Evolutionary conservation across 192 early-diverging fungal genomes (phyloP).

Genomic region (Gigaspora rosea): DNA sequence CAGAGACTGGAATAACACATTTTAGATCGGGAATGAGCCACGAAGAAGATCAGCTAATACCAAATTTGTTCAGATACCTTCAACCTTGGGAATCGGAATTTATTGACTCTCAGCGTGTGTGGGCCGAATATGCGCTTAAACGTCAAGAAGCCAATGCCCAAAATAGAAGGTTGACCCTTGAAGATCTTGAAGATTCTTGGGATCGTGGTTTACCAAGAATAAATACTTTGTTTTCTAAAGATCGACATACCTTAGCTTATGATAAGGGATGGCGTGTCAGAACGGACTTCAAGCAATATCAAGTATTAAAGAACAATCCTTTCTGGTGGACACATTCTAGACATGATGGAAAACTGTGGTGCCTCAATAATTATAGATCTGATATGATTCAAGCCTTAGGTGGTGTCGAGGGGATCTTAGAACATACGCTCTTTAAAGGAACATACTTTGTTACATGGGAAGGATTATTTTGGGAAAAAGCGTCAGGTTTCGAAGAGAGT

Average conservation of each 20-base stretch:
- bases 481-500: slow-evolving; percentile 72
- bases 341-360: slow-evolving; percentile 91
- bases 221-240: slow-evolving; percentile 98
- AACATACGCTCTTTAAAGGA: slow-evolving; percentile 98
- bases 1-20: slow-evolving; percentile 94
- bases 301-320: slow-evolving; percentile 91
- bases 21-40: slow-evolving; percentile 99
- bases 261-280: slow-evolving; percentile 99
- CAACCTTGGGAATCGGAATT: slow-evolving; percentile 99
- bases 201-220: slow-evolving; percentile 98
- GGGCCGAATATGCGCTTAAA: slow-evolving; percentile 98
- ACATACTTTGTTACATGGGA: slow-evolving; percentile 99
- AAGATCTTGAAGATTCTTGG: slow-evolving; percentile 98
- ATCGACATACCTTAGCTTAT: slow-evolving; percentile 97
- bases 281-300: slow-evolving; percentile 97
- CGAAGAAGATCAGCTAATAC: slow-evolving; percentile 95
- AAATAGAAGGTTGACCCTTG: slow-evolving; percentile 95
- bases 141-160: slow-evolving; percentile 95
- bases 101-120: slow-evolving; percentile 97
- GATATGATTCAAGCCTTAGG: slow-evolving; percentile 99
- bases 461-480: slow-evolving; percentile 42
- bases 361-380: slow-evolving; percentile 96
- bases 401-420: slow-evolving; percentile 97
- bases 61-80: slow-evolving; percentile 96
- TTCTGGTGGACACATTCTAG: slow-evolving; percentile 90